A percentile compares a stretch with the other conserved stretches of the same genome.
These are phyloP conservation scores for Cymbidium sinense DNA, from an alignment of 106 monocot genomes.

Conservation along the genomic window DNA sequence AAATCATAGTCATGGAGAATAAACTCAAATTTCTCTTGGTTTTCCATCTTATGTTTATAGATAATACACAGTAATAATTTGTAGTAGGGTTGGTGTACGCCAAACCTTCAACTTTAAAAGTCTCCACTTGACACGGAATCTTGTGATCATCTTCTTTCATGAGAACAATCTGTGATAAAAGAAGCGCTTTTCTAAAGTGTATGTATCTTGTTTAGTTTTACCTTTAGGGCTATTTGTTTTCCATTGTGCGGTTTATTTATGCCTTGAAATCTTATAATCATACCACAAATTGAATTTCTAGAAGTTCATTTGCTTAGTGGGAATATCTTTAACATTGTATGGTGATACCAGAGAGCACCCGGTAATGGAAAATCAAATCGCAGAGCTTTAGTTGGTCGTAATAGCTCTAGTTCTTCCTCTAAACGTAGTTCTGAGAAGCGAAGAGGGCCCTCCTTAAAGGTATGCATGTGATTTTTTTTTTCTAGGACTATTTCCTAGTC, in stretches of 20 bases:
- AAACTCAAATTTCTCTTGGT: too few relatives aligned
- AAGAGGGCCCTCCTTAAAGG: constrained; percentile 35
- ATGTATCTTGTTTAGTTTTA: not conserved
- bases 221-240: not conserved
- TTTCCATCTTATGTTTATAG: too few relatives aligned
- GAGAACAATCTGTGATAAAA: too few relatives aligned
- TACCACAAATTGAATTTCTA: not conserved
- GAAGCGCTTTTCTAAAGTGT: too few relatives aligned
- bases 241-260: not conserved
- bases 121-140: too few relatives aligned
- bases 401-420: constrained; percentile 41
- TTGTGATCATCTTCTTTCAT: too few relatives aligned
- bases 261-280: not conserved
- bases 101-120: too few relatives aligned
- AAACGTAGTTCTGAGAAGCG: constrained; percentile 64
- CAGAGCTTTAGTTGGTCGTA: constrained; percentile 40
- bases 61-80: too few relatives aligned
- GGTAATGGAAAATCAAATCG: constrained; percentile 50
- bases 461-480: constrained; percentile 12
- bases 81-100: too few relatives aligned
- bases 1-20: too few relatives aligned
- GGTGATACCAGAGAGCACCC: constrained; percentile 38
- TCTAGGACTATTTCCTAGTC: not conserved
- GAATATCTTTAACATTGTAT: not conserved
- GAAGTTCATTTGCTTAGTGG: constrained; percentile 1